phyloP scores from a whole-genome alignment of 768 basidiomycete genomes.

The Leccinum disarticulatum region DNA sequence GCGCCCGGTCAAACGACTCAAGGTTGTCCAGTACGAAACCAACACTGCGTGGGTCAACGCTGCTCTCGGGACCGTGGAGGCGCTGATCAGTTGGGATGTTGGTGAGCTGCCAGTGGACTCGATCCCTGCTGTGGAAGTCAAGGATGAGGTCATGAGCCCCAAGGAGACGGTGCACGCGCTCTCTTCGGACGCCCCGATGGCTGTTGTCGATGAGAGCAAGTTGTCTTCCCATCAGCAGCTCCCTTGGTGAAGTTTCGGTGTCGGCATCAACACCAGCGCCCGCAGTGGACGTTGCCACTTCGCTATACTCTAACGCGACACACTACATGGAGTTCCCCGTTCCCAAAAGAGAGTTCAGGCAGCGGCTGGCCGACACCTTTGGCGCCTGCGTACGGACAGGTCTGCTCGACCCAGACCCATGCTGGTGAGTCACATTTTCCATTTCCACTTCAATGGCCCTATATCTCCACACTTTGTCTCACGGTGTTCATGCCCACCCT shows the following conservation, averaged over 20 bases:
- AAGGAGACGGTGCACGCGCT: background rate
- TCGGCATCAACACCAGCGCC: background rate
- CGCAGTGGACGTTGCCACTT: background rate
- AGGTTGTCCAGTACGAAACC: constrained; percentile 22
- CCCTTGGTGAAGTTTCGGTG: background rate
- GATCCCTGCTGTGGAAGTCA: background rate
- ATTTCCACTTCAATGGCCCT: background rate
- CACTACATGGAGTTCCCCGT: background rate
- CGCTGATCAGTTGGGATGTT: constrained; percentile 20
- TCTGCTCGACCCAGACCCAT: constrained; percentile 18
- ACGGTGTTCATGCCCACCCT: background rate
- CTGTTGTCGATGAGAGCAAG: background rate
- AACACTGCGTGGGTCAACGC: constrained; percentile 19
- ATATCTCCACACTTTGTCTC: background rate
- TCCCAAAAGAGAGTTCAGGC: constrained; percentile 14
- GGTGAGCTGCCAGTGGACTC: constrained; percentile 7
- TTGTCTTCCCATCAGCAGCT: background rate
- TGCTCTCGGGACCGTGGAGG: constrained; percentile 24
- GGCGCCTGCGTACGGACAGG: constrained; percentile 27
- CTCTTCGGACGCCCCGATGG: background rate
- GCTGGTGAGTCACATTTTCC: background rate
- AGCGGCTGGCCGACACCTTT: constrained; percentile 19
- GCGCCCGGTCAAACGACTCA: constrained; percentile 21
- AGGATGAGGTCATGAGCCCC: background rate
- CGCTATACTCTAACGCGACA: background rate